Evolutionary conservation across 2,329 filamentous ascomycete species (phyloP).

Genomic region (Zymoseptoria crescenta): DNA sequence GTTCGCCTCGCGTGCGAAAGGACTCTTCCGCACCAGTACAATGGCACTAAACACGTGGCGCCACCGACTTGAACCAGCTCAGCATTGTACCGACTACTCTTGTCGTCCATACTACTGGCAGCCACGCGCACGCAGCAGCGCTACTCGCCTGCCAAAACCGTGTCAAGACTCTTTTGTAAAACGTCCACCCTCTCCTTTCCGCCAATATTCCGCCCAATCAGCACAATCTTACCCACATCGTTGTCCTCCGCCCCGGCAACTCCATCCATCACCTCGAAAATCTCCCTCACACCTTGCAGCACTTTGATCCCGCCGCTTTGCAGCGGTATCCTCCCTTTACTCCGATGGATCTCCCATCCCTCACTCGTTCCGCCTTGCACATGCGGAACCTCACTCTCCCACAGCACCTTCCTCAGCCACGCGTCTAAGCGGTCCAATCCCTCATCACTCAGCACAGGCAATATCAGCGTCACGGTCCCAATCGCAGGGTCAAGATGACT

Average conservation of each 20-base stretch:
- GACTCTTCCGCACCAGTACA: background rate
- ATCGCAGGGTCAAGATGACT: slow-evolving; percentile 89
- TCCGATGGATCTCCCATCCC: slow-evolving; percentile 72
- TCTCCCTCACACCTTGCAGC: slow-evolving; percentile 82
- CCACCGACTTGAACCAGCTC: background rate
- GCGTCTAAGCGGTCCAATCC: slow-evolving; percentile 61
- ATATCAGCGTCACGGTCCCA: slow-evolving; percentile 66
- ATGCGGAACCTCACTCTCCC: slow-evolving; percentile 49
- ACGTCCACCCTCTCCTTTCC: slow-evolving; percentile 5
- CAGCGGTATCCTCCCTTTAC: slow-evolving; percentile 71
- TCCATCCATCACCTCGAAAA: slow-evolving; percentile 80
- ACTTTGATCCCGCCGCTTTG: slow-evolving; percentile 61
- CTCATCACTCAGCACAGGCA: slow-evolving; percentile 51
- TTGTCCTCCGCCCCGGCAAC: slow-evolving; percentile 1
- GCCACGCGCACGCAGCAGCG: too few species aligned
- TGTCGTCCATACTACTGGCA: background rate
- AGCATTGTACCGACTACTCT: background rate
- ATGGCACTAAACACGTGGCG: background rate
- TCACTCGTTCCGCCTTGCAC: slow-evolving; percentile 6
- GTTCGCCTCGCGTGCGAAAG: background rate
- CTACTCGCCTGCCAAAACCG: background rate
- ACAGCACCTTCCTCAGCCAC: slow-evolving; percentile 77
- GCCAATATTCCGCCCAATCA: slow-evolving; percentile 29
- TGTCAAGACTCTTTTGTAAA: slow-evolving; percentile 25
- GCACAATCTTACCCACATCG: slow-evolving; percentile 25